phyloP scores from a whole-genome alignment of 2,329 filamentous ascomycete genomes.

The Fusarium praegraminearum region DNA sequence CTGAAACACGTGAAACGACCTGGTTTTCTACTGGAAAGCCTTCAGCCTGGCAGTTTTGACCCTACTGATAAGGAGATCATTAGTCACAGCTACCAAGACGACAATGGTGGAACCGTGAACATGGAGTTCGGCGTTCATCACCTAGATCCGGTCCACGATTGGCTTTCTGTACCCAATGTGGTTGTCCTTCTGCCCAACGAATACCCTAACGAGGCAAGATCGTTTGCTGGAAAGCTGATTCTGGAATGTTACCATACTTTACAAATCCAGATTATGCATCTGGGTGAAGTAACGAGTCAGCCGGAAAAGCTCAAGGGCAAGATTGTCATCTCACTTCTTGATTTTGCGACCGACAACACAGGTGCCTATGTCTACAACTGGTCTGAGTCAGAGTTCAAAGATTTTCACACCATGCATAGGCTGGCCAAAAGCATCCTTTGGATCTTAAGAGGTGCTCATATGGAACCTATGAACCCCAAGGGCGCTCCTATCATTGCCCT shows the following conservation, averaged over 20 bases:
- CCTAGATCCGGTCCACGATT: not conserved
- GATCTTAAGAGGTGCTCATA: constrained; percentile 60
- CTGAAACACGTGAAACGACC: constrained; percentile 45
- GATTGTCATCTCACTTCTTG: constrained; percentile 61
- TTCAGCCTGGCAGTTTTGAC: not conserved
- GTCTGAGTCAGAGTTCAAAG: constrained; percentile 54
- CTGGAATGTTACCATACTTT: constrained; percentile 1
- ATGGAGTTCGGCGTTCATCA: constrained; percentile 19
- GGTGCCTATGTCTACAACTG: constrained; percentile 55
- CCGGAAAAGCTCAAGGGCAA: constrained; percentile 39
- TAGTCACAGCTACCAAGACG: not conserved
- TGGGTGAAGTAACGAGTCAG: constrained; percentile 24
- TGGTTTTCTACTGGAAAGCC: constrained; percentile 47
- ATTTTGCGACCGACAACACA: constrained; percentile 51
- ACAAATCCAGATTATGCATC: constrained; percentile 8
- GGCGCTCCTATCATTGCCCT: constrained; percentile 59
- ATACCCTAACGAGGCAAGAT: constrained; percentile 15
- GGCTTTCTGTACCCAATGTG: constrained; percentile 3
- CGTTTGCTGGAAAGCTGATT: constrained; percentile 25
- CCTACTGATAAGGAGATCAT: not conserved
- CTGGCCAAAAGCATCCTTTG: constrained; percentile 59
- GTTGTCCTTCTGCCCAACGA: constrained; percentile 38
- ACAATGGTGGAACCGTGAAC: not conserved
- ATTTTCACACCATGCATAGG: constrained; percentile 56
- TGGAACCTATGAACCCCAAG: constrained; percentile 51